Base-by-base conservation (phyloP, 176 grass and related monocot genomes). In the Poa pratensis region DNA sequence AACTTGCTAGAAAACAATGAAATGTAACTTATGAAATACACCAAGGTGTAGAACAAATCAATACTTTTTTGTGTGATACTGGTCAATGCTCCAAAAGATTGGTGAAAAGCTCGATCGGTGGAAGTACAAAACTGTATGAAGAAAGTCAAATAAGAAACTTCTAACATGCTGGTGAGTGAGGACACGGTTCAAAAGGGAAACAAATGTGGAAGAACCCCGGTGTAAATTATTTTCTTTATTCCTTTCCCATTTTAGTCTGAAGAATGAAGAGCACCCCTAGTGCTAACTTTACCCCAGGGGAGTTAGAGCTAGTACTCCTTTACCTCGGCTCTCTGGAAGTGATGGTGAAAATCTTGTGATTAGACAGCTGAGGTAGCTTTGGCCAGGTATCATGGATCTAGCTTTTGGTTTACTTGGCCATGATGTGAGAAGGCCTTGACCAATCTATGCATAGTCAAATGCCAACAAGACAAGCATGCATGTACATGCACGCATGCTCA, bases 361-460 rank as follows among this genome's bases (percentile, higher is more conserved):
- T 87, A 90, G 84, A 90, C 85, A 76, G 42, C 9, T 69, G 69
- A 61, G 75, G 64, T 80, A 84, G 68, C 89, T 87, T 87, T 90
- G 82, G 75, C 79, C 89, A 87, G 68, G 57, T 84, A 69, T 35
- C 84, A 62, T 90, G 80, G 85, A 84, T 90, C 85, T 84, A 87
- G 84, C 89, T 75, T 87, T 87, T 87, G 85, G 80, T 87, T 83
- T 83, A 80, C 86, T 70, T 87, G 88, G 49, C 11, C 57, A 67
- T 68, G 84, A 69, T 87, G 84, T 87, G 68, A 87, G 80, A 80
- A 60, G 39, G 14, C 66, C 80, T 83, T 74, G 82, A 88, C 75
- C 81, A 19, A 60, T 58, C 8, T 64, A 63, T 83, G 37, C 73
- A 42, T 83, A n/a, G 66, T 90, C 80, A 87, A 87, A 79, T 75